Base-by-base conservation (phyloP, 179 eudicot genomes). In the Spergularia azorica region DNA sequence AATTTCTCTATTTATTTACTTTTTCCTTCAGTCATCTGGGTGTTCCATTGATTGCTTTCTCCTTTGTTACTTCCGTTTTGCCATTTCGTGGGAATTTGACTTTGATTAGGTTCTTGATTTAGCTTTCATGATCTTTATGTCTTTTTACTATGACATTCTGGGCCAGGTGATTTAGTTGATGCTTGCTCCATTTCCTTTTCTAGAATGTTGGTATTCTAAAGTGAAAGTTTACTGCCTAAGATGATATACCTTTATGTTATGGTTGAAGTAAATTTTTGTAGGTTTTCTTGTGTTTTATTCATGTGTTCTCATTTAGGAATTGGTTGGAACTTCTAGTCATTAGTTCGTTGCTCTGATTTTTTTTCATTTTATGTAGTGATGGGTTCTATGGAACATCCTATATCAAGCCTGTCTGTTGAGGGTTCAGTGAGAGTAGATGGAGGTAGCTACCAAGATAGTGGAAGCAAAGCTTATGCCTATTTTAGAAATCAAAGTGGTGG, bases 311-410 rank as follows among this genome's bases (percentile, higher is more conserved):
- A 48, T 20, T 63, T 12, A 69, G 15, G 59, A 36, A 59, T 57
- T 20, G 0, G n/a, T n/a, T 36, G 17, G 61, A 52, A 7, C 46
- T 13, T 67, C 17, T 64, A 60, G 76, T 39, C 36, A 18, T 68
- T 64, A 63, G 32, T 59, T 21, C 79, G 62, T 65, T 73, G 3
- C 41, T 21, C 17, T 61, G 2, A 26, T 26, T 68, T 18, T 18
- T 70, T 52, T 72, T 70, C 9, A 20, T 62, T 63, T 65, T 76
- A 26, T 71, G 84, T 79, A 96, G 99, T 96, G 68, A 89, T 96
- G 94, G 99, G 99, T 83, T 96, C 99, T 5, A 68, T 94, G 90
- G 98, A 90, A 87, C 97, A 92, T 78, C 87, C 99, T 21, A 79
- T 96, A 79, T 82, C 90, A 83, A 91, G 85, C 85, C 82, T 96